Base-by-base conservation (phyloP, 2,329 filamentous ascomycete genomes). In the Penicillium freii region DNA sequence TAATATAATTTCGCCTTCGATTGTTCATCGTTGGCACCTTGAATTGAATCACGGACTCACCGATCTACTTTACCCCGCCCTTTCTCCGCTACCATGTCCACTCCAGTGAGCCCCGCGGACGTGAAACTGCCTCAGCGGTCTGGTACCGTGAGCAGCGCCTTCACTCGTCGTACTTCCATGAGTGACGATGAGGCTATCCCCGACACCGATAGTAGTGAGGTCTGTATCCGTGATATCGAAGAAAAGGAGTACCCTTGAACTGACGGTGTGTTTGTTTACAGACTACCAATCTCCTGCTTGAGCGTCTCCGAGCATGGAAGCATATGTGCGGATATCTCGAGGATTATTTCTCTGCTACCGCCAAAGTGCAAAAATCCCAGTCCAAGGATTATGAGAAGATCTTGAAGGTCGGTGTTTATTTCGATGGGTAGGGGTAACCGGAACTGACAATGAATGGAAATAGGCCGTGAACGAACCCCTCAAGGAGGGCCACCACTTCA, bases 321-420 rank as follows among this genome's bases (percentile, higher is more conserved):
- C 93, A 97, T 74, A 91, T 92, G 60, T 90, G 92, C 61, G 90
- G 82, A 56, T 93, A 96, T 71, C 82, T 99, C 47, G 92, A 97
- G 76, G 91, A 96, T 51, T 99, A 97, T 74, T 82, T 97, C 69
- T 80, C 80, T 31, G 87, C 89, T 7, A 90, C 92, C 4, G 92
- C 96, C 75, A 97, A 93, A 81, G 82, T 91, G 57, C 88, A 97
- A 71, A 88, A 87, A 71, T 83, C 85, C 11, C 89, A 96, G 66
- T 87, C 91, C 54, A 97, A 96, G 80, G 93, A 97, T 75, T 96
- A 96, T 70, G 92, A 97, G 79, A 93, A 90, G 77, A 87, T 94
- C 10, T 78, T 97, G 69, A 99, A 97, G 87, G 88, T 87, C 54
- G 27, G 71, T 62, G 10, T 10, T 4, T 21, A 23, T 17, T 25